A percentile compares a stretch with the other conserved stretches of the same genome.
Conservation (phyloP, 2,329 filamentous ascomycete genomes). For the Rhynchosporium agropyri region DNA sequence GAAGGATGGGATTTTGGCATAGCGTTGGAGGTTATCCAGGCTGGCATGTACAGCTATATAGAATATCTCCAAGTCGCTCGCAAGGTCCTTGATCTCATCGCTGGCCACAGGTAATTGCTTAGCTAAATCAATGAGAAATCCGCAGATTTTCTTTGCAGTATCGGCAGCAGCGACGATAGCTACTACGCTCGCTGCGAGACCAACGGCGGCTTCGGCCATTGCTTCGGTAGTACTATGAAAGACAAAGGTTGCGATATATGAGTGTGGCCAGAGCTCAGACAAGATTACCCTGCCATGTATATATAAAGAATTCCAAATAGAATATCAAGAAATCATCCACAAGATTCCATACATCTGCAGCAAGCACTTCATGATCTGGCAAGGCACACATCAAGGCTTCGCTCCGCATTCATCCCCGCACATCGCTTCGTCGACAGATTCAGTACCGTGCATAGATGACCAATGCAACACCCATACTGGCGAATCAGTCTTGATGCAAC, state of each 20-base stretch:
- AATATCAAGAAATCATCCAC: background rate
- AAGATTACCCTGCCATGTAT: background rate
- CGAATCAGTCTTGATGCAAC: background rate
- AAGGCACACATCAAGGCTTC: conserved; percentile 7
- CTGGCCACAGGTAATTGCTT: background rate
- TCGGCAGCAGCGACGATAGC: background rate
- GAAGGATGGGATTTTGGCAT: background rate
- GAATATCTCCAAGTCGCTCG: background rate
- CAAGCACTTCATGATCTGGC: background rate
- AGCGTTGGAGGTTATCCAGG: background rate
- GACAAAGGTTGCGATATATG: background rate
- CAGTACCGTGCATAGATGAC: background rate
- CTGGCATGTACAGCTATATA: background rate
- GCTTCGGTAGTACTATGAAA: background rate
- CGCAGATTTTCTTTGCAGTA: background rate
- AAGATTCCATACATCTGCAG: conserved; percentile 2
- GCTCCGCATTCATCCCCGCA: background rate
- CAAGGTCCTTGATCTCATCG: background rate
- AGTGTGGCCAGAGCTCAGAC: background rate
- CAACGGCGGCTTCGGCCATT: background rate
- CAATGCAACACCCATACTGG: background rate
- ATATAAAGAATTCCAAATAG: background rate
- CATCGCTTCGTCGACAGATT: background rate
- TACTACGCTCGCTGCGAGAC: background rate
- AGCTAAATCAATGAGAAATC: background rate